Evolutionary conservation across 768 basidiomycete genomes (phyloP), one percentile per base, ranked within the genome.

Genomic region (Amanita exitialis): DNA sequence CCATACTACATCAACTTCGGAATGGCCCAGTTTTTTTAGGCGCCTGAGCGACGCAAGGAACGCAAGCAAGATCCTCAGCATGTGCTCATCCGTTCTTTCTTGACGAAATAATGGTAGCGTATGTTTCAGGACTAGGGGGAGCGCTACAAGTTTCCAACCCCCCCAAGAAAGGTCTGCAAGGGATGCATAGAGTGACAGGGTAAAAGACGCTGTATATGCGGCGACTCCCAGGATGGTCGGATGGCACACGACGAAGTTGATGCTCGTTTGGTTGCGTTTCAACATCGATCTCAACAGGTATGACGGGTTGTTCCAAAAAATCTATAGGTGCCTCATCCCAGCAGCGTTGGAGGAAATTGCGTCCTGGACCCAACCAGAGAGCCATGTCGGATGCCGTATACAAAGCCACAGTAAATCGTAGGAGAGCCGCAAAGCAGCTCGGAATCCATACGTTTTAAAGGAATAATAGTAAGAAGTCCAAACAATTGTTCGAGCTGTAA

Each of bases 131-230:
- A 88, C 59, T 10, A 72, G 63, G 1, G 86, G 83, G 2, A 83
- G 60, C 12, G 76, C 84, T 8, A 89, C 62, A 28, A 79, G 68
- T 61, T 80, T 86, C 86, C 86, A 90, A 2, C 86, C 89, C 16
- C 79, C 78, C 85, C 87, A 91, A 0, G 71, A 72, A 4, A 82
- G 64, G 44, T 83, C 81, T 2, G 81, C 73, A 6, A 90, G 73
- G 4, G 75, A 68, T 0, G 82, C 80, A 25, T 79, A 73, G 4
- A 90, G 64, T 27, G 74, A 71, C 2, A 80, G 54, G 1, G 75
- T 78, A 53, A 86, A 79, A 6, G 53, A 27, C 0, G 3, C n/a
- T 59, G 49, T 32, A 55, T 46, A 27, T 49, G 51, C 43, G 48
- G 12, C 48, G 37, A 42, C 13, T 15, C 23, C 25, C 13, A 32